These are phyloP conservation scores for Cryptosporidium tyzzeri DNA, from an alignment of 169 alveolate species.

Conservation along the genomic window DNA sequence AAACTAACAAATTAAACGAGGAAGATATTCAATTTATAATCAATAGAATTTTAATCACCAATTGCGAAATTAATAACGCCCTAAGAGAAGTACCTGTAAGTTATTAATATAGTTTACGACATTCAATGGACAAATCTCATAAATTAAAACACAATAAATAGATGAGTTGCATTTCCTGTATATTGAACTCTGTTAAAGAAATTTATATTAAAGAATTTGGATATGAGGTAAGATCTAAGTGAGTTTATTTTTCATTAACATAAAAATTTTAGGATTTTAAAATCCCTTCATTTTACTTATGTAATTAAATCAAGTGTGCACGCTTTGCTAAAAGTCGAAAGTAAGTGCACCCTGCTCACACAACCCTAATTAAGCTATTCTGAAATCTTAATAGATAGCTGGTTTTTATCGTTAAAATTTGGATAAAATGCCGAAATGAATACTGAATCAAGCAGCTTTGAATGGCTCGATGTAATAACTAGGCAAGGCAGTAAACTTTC, in stretches of 20 bases:
- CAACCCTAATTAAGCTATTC: not conserved
- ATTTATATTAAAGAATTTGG: constrained; percentile 36
- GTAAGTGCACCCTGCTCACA: not conserved
- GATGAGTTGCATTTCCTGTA: constrained; percentile 32
- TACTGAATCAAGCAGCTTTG: constrained; percentile 14
- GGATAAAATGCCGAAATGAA: not conserved
- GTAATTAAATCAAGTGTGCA: constrained; percentile 1
- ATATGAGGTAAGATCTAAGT: constrained; percentile 25
- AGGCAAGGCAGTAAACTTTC: constrained; percentile 65
- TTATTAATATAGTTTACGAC: not conserved
- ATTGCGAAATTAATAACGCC: not conserved
- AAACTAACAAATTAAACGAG: not conserved
- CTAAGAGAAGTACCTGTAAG: constrained; percentile 56
- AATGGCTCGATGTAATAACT: constrained; percentile 50
- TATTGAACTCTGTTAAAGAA: constrained; percentile 6
- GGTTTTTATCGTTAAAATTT: not conserved
- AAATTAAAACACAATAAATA: not conserved
- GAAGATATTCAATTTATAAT: constrained; percentile 27
- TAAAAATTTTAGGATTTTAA: constrained; percentile 11
- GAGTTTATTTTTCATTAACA: not conserved
- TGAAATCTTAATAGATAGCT: too few species aligned
- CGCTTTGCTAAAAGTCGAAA: not conserved
- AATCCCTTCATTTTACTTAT: constrained; percentile 45
- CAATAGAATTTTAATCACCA: constrained; percentile 10
- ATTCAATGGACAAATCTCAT: too few species aligned